These are phyloP conservation scores for Lactuca sativa DNA, from an alignment of 129 eudicot species.

Conservation along the genomic window DNA sequence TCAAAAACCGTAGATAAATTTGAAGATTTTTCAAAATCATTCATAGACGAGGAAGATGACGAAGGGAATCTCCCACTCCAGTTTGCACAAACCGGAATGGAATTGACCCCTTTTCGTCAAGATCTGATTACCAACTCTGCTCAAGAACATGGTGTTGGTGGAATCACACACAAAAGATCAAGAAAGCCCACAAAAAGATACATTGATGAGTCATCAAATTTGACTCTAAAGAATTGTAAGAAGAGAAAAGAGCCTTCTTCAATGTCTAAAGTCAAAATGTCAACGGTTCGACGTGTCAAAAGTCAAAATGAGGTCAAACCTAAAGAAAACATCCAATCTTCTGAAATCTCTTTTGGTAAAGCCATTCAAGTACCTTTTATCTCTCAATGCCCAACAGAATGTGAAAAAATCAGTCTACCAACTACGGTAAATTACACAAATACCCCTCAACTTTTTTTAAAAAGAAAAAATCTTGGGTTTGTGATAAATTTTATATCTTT, in stretches of 20 bases:
- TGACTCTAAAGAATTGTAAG: slow-evolving; percentile 28
- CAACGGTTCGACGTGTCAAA: slow-evolving; percentile 38
- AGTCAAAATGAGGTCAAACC: slow-evolving; percentile 29
- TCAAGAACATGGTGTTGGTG: slow-evolving; percentile 31
- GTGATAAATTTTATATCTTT: no score
- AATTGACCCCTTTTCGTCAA: slow-evolving; percentile 11
- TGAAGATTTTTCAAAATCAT: slow-evolving; percentile 44
- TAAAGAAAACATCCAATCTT: slow-evolving; percentile 21
- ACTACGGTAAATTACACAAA: slow-evolving; percentile 31
- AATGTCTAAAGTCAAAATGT: slow-evolving; percentile 37
- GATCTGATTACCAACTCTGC: slow-evolving; percentile 32
- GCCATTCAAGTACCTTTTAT: slow-evolving; percentile 81
- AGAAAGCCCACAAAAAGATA: slow-evolving; percentile 76
- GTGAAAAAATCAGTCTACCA: slow-evolving; percentile 26
- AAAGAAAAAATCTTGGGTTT: no score
- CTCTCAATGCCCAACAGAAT: slow-evolving; percentile 44
- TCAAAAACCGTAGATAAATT: slow-evolving; percentile 36
- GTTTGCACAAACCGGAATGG: slow-evolving; percentile 25
- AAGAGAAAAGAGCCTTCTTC: slow-evolving; percentile 45
- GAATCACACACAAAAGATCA: slow-evolving; percentile 48
- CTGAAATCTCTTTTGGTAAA: slow-evolving; percentile 46
- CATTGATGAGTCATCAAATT: slow-evolving; percentile 60
- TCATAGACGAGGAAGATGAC: slow-evolving; percentile 28
- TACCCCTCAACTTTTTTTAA: neutral
- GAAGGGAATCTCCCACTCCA: slow-evolving; percentile 23